Base-by-base conservation (phyloP, 2,329 filamentous ascomycete species). In the Aspergillus pseudoglaucus region DNA sequence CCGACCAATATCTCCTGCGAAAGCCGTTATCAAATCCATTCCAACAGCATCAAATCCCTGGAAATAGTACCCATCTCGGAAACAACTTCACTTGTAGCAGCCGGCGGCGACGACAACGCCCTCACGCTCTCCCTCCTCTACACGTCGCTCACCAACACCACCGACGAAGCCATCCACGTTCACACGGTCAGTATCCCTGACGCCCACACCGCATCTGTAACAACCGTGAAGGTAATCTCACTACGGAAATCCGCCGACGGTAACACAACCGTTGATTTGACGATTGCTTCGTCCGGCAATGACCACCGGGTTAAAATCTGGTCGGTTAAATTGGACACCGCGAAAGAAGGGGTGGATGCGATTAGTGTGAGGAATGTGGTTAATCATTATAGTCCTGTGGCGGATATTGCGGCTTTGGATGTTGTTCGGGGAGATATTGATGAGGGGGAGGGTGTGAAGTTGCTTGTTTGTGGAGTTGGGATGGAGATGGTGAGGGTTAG, bases 51-150 rank as follows among this genome's bases (percentile, higher is more conserved):
- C 63, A 94, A 95, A 64, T 60, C 66, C 0, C 63, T 78, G 48
- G 62, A 70, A 3, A 45, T 68, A 4, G 49, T 64, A 1, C 41
- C 58, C 23, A 45, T 74, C 12, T 55, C 59, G 15, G 53, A 62
- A 25, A 58, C 56, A n/a, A 54, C 67, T 45, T 56, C 71, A 55
- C 55, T 87, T 1, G 61, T 95, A 15, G 65, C 88, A 4, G 90
- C 88, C 0, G 89, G 88, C 22, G 90, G 93, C 18, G 93, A 98
- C 59, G 93, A 97, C 66, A 93, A 93, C 52, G 85, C 85, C 3
- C 66, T 97, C 0, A 84, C 79, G 0, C 59, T 88, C 9, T 79
- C 78, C 0, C 61, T 77, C 27, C 56, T 76, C 23, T 56, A 44
- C 14, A 58, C 59, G 3, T 40, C 43, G 9, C 25, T 46, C 25